Evolutionary conservation across 257 asterid genomes (phyloP).

Genomic region (Solanum appendiculatum): DNA sequence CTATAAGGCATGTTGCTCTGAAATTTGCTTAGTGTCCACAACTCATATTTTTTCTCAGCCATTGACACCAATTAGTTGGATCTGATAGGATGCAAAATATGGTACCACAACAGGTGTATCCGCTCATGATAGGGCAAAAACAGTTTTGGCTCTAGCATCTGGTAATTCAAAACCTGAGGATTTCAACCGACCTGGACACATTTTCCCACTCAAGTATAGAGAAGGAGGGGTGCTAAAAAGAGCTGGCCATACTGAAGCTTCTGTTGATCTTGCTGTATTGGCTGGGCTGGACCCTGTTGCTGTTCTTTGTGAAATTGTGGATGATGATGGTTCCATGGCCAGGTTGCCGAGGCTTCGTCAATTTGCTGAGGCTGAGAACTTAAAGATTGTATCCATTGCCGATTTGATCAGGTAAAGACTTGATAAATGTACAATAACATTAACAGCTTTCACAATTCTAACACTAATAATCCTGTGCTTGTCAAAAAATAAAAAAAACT

Average conservation of each 20-base stretch:
- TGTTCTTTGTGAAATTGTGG: slow-evolving; percentile 88
- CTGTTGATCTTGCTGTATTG: slow-evolving; percentile 77
- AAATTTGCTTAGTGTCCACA: not conserved
- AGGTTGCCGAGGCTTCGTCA: slow-evolving; percentile 69
- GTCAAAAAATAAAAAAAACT: not conserved
- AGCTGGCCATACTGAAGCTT: slow-evolving; percentile 99
- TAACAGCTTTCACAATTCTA: not conserved
- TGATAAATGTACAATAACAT: not conserved
- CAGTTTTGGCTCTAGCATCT: slow-evolving; percentile 70
- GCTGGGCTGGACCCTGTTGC: slow-evolving; percentile 86
- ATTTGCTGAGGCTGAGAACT: slow-evolving; percentile 53
- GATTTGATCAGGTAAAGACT: slow-evolving; percentile 69
- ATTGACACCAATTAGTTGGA: not conserved
- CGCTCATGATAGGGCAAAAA: slow-evolving; percentile 82
- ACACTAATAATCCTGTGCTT: not conserved
- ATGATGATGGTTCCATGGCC: slow-evolving; percentile 99
- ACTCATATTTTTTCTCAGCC: not conserved
- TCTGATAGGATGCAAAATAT: slow-evolving; percentile 81
- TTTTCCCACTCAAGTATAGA: slow-evolving; percentile 85
- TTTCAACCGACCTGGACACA: slow-evolving; percentile 97
- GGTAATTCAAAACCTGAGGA: slow-evolving; percentile 78
- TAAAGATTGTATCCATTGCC: slow-evolving; percentile 79
- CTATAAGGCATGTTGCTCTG: not conserved
- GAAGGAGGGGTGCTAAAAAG: slow-evolving; percentile 96
- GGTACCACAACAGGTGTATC: slow-evolving; percentile 97